These are phyloP conservation scores for Mortierella sp. DNA, from an alignment of 371 early-diverging fungal species.

Conservation along the genomic window DNA sequence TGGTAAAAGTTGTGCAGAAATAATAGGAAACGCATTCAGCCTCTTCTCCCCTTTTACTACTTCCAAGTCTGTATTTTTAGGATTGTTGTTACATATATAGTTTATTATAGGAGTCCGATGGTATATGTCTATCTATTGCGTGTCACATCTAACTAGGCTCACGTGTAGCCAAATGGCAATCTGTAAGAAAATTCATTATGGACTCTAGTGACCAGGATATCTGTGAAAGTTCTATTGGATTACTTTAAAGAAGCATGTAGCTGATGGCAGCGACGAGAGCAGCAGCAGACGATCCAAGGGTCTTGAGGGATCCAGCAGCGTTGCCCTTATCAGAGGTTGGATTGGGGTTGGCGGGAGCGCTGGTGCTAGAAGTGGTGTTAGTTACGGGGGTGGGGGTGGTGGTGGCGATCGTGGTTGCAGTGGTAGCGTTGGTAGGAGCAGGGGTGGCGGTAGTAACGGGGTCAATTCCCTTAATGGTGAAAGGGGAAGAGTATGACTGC, in stretches of 20 bases:
- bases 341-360: background rate
- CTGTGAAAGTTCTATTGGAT: background rate
- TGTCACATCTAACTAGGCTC: background rate
- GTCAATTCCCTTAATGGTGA: conserved; percentile 44
- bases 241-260: conserved; percentile 27
- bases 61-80: background rate
- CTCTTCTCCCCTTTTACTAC: too few species aligned
- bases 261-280: conserved; percentile 37
- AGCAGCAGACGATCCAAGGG: conserved; percentile 34
- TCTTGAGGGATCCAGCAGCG: conserved; percentile 45
- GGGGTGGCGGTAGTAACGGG: conserved; percentile 15
- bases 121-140: conserved; percentile 1
- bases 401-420: conserved; percentile 2
- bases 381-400: conserved; percentile 8
- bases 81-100: background rate
- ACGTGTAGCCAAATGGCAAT: too few species aligned
- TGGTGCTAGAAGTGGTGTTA: background rate
- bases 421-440: conserved; percentile 3
- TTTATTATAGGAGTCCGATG: background rate
- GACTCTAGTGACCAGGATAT: too few species aligned
- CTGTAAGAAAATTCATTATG: too few species aligned
- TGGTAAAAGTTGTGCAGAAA: too few species aligned
- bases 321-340: background rate
- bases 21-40: too few species aligned
- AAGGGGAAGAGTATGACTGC: conserved; percentile 35